Percentiles rank a stretch among this genome's conserved stretches.
Conservation (phyloP, 257 asterid genomes). For the Jacaranda mimosifolia region DNA sequence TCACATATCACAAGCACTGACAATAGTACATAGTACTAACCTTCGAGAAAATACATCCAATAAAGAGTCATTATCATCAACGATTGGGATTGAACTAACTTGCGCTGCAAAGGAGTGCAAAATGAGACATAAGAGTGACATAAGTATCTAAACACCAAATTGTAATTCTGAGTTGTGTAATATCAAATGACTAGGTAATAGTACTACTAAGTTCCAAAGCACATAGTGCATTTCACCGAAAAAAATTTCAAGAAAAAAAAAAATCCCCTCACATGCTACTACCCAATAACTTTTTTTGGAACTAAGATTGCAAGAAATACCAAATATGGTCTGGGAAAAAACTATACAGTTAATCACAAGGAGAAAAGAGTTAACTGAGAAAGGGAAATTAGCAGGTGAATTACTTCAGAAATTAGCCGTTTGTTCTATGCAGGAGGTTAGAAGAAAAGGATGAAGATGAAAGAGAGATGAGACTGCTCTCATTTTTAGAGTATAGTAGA, state of each 20-base stretch:
- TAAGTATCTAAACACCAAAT: constrained; percentile 1
- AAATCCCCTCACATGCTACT: neutral
- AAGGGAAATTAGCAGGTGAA: neutral
- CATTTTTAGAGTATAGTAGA: neutral
- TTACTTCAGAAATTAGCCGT: neutral
- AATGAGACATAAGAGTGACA: constrained; percentile 15
- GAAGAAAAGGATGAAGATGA: neutral
- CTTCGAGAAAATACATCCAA: constrained; percentile 91
- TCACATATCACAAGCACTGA: constrained; percentile 7
- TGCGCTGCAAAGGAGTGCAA: constrained; percentile 63
- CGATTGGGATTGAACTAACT: constrained; percentile 93
- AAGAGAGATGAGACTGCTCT: constrained; percentile 10
- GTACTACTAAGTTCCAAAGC: constrained; percentile 14
- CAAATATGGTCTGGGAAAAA: neutral
- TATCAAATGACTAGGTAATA: neutral
- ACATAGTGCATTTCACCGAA: neutral
- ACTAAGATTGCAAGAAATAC: neutral
- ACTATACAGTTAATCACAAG: neutral
- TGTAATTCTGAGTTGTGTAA: constrained; percentile 9
- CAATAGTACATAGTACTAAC: constrained; percentile 48
- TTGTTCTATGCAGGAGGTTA: neutral
- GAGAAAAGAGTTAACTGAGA: neutral
- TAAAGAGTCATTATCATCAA: constrained; percentile 89
- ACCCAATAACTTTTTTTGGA: neutral
- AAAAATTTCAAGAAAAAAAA: constrained; percentile 3